Conservation (phyloP, 2,329 filamentous ascomycete species). For the Botrytis galanthina region DNA sequence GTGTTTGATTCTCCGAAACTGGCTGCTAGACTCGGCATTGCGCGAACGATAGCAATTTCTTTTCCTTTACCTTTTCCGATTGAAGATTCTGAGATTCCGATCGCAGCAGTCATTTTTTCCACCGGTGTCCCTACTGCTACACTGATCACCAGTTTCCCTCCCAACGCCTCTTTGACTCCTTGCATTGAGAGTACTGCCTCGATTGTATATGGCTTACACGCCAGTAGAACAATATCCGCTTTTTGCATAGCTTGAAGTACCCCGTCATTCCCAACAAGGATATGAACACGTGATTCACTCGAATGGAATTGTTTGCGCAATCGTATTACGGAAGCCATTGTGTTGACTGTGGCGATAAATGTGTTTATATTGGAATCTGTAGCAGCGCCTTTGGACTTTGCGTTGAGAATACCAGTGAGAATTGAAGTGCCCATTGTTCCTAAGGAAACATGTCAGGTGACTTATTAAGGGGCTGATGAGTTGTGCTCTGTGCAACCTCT, state of each 20-base stretch:
- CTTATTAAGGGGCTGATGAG: background rate
- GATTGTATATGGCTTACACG: conserved; percentile 78
- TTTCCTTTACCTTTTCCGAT: background rate
- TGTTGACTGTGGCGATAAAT: conserved; percentile 46
- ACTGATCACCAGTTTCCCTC: conserved; percentile 78
- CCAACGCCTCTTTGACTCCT: conserved; percentile 69
- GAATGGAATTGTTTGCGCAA: conserved; percentile 39
- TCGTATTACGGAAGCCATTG: conserved; percentile 40
- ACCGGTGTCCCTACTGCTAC: conserved; percentile 77
- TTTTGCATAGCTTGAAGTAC: conserved; percentile 67
- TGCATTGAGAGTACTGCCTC: conserved; percentile 63
- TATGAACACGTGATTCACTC: conserved; percentile 32
- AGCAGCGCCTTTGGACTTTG: conserved; percentile 22
- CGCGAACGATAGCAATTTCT: conserved; percentile 64
- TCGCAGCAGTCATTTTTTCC: conserved; percentile 57
- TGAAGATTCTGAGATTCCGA: conserved; percentile 51
- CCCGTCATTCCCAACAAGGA: conserved; percentile 44
- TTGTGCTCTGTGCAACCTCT: background rate
- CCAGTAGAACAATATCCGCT: conserved; percentile 73
- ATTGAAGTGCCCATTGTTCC: conserved; percentile 36
- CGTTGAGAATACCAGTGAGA: conserved; percentile 31
- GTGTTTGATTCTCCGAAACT: conserved; percentile 80
- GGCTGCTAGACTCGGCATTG: conserved; percentile 82
- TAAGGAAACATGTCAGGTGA: conserved; percentile 16
- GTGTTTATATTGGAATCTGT: conserved; percentile 28